Evolutionary conservation across 371 early-diverging fungal species (phyloP).

Genomic region (Thermomucor indicae-seudaticae): DNA sequence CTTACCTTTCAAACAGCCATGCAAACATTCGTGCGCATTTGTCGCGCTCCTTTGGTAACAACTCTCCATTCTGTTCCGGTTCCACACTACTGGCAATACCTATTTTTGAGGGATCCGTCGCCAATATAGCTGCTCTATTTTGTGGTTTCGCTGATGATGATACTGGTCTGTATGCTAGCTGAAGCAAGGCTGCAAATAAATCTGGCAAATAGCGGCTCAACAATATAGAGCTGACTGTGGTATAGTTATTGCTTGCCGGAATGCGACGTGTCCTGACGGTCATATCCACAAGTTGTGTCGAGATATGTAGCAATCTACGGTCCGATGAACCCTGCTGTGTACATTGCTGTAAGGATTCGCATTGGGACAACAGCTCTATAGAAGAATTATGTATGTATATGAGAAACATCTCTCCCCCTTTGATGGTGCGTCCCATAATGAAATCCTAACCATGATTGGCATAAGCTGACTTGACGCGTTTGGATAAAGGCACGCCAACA

Average conservation of each 20-base stretch:
- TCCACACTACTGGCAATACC: too few species aligned
- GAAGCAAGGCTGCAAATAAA: conserved; percentile 61
- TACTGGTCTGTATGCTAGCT: conserved; percentile 69
- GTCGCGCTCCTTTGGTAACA: conserved; percentile 37
- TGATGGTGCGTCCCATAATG: too few species aligned
- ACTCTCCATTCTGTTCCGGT: conserved; percentile 4
- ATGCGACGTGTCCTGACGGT: conserved; percentile 17
- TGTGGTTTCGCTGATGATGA: conserved; percentile 17
- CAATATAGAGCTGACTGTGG: conserved; percentile 56
- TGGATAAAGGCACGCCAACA: conserved; percentile 61
- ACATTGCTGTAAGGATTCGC: conserved; percentile 6
- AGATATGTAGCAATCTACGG: conserved; percentile 4
- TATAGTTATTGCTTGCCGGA: conserved; percentile 34
- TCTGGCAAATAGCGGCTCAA: conserved; percentile 57
- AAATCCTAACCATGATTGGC: conserved; percentile 35
- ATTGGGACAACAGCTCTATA: not conserved
- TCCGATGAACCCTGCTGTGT: not conserved
- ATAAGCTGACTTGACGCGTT: conserved; percentile 53
- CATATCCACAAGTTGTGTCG: conserved; percentile 21
- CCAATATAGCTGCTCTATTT: not conserved
- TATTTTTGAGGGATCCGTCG: conserved; percentile 11
- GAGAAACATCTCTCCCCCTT: too few species aligned
- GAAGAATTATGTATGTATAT: too few species aligned
- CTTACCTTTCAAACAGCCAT: conserved; percentile 38
- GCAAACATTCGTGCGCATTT: conserved; percentile 43